phyloP scores from a whole-genome alignment of 176 grass and related monocot genomes.

The Avena eriantha region DNA sequence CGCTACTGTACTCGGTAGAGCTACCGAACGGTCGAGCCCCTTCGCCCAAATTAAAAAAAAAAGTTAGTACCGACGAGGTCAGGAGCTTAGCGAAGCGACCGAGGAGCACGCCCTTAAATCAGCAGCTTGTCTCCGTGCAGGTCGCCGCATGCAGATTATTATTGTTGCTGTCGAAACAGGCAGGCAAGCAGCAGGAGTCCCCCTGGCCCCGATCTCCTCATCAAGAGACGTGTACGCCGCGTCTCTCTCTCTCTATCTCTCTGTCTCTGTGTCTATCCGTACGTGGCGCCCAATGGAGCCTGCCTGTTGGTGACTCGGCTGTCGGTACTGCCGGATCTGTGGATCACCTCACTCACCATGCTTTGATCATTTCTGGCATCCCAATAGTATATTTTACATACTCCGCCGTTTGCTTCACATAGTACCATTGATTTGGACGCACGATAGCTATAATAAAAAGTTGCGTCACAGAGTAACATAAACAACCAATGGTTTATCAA shows the following conservation, averaged over 20 bases:
- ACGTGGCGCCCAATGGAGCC: constrained; percentile 26
- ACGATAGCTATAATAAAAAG: not conserved
- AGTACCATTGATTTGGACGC: not conserved
- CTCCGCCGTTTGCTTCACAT: not conserved
- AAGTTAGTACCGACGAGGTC: not conserved
- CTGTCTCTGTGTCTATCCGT: not conserved
- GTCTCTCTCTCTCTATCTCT: not conserved
- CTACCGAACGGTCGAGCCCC: too few relatives aligned
- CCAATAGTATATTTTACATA: not conserved
- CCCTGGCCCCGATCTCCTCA: not conserved
- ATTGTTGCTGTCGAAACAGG: not conserved
- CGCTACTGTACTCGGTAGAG: too few relatives aligned
- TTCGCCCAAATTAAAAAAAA: too few relatives aligned
- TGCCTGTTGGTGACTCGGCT: constrained; percentile 23
- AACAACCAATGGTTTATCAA: not conserved
- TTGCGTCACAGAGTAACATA: not conserved
- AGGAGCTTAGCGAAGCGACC: not conserved
- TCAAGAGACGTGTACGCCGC: constrained; percentile 36
- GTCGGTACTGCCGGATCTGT: not conserved
- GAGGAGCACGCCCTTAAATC: constrained; percentile 11
- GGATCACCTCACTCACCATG: not conserved
- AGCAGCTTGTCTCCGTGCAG: constrained; percentile 26
- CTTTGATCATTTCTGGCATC: not conserved
- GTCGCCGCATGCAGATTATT: constrained; percentile 38
- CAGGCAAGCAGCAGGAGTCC: not conserved